Percentiles rank a stretch among this genome's conserved stretches.
Conservation (phyloP, 2,329 filamentous ascomycete species). For the Alternaria viburni region DNA sequence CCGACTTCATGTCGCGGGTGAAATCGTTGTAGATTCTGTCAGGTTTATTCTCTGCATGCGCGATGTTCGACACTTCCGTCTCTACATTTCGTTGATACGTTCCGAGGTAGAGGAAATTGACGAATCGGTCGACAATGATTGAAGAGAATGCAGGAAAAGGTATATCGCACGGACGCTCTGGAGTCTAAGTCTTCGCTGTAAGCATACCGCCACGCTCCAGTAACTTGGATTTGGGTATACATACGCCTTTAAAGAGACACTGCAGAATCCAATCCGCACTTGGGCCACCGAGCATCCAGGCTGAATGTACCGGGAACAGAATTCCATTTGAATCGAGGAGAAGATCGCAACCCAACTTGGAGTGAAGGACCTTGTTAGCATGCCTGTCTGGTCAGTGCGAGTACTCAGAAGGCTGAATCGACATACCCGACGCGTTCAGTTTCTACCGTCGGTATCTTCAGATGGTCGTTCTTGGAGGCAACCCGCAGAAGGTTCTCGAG, state of each 20-base stretch:
- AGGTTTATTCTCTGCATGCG: background rate
- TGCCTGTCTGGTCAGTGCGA: no score
- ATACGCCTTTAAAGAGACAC: background rate
- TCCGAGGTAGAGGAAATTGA: background rate
- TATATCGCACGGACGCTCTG: background rate
- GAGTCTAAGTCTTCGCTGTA: rapidly evolving
- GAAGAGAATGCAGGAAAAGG: background rate
- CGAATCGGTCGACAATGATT: background rate
- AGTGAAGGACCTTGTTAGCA: rapidly evolving
- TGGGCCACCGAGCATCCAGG: background rate
- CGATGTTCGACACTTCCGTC: background rate
- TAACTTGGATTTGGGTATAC: no score
- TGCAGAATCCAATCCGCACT: background rate
- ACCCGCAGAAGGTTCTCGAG: no score
- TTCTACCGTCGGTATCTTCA: no score
- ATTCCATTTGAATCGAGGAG: background rate
- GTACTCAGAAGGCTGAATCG: no score
- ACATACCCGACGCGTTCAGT: no score
- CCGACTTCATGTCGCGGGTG: background rate
- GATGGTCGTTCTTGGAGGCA: no score
- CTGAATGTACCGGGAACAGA: background rate
- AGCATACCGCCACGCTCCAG: no score
- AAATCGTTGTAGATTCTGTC: rapidly evolving
- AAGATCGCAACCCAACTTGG: background rate
- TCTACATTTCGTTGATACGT: background rate